Percentiles rank a stretch among this genome's conserved stretches.
Evolutionary conservation across 2,329 filamentous ascomycete species (phyloP).

Genomic region (Xylariaceae sp.): DNA sequence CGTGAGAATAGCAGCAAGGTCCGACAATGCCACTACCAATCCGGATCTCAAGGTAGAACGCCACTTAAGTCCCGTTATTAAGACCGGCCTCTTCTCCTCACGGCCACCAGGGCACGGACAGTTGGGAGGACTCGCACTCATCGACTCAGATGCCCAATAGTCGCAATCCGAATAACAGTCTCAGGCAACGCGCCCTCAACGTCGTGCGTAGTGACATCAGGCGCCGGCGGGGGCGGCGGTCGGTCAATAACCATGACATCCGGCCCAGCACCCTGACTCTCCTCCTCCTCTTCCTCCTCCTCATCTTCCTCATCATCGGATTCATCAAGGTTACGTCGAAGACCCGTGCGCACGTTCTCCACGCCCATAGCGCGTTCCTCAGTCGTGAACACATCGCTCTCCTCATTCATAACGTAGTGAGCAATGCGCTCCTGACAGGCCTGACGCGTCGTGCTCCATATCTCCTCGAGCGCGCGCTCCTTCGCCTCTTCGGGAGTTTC

Average conservation of each 20-base stretch:
- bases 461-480: slow-evolving; percentile 34
- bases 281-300: slow-evolving; percentile 40
- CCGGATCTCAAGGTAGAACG: not conserved
- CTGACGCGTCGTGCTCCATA: slow-evolving; percentile 35
- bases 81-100: no score
- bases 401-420: slow-evolving; percentile 41
- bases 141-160: slow-evolving; percentile 3
- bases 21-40: not conserved
- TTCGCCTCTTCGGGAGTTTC: slow-evolving; percentile 33
- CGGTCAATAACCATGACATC: slow-evolving; percentile 33
- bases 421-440: slow-evolving; percentile 32
- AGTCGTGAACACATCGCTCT: slow-evolving; percentile 63
- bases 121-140: not conserved
- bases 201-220: slow-evolving; percentile 24
- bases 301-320: slow-evolving; percentile 50
- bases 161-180: slow-evolving; percentile 25
- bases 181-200: slow-evolving; percentile 26
- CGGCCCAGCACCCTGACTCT: slow-evolving; percentile 18
- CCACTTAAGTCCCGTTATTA: no score
- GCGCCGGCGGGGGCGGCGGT: slow-evolving; percentile 28
- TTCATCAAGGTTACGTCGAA: slow-evolving; percentile 53
- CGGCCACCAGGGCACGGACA: not conserved
- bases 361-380: slow-evolving; percentile 63
- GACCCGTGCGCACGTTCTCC: slow-evolving; percentile 66
- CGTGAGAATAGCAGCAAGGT: no score